A percentile compares a stretch with the other conserved stretches of the same genome.
phyloP scores from a whole-genome alignment of 768 basidiomycete genomes.

The Sarcodon aspratus region DNA sequence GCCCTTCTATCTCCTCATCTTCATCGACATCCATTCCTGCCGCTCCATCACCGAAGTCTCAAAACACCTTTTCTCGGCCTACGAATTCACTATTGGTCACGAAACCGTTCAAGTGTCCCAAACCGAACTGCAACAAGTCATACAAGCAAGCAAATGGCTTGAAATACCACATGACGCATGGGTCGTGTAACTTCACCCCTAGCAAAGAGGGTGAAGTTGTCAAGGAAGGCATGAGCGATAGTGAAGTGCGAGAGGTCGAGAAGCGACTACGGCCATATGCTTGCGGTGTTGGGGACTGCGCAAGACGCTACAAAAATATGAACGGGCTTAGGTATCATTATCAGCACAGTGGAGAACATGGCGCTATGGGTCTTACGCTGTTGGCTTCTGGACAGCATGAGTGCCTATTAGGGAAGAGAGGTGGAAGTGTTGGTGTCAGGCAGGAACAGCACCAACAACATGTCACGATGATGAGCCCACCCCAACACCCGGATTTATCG shows the following conservation, averaged over 20 bases:
- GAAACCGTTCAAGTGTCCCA: slow-evolving; percentile 90
- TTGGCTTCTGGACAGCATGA: slow-evolving; percentile 68
- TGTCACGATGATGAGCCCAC: neutral
- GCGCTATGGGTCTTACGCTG: slow-evolving; percentile 75
- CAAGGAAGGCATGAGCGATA: slow-evolving; percentile 32
- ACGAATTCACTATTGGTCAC: slow-evolving; percentile 54
- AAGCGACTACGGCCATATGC: slow-evolving; percentile 74
- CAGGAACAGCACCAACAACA: neutral
- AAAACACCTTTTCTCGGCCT: slow-evolving; percentile 36
- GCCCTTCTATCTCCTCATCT: slow-evolving; percentile 13
- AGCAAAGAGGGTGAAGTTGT: slow-evolving; percentile 40
- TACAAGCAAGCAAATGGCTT: slow-evolving; percentile 95
- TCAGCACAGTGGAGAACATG: slow-evolving; percentile 93
- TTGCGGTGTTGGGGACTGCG: slow-evolving; percentile 80
- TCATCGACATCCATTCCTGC: slow-evolving; percentile 10
- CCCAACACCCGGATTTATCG: neutral
- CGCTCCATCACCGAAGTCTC: slow-evolving; percentile 22
- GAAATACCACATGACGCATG: slow-evolving; percentile 91
- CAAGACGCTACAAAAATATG: slow-evolving; percentile 96
- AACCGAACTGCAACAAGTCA: slow-evolving; percentile 89
- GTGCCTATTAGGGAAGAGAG: slow-evolving; percentile 19
- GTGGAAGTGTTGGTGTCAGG: neutral
- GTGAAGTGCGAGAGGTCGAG: slow-evolving; percentile 62
- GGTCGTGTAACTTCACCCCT: slow-evolving; percentile 88
- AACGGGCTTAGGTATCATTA: slow-evolving; percentile 94